These are phyloP conservation scores for Suillus plorans DNA, from an alignment of 768 basidiomycete species.

Conservation along the genomic window DNA sequence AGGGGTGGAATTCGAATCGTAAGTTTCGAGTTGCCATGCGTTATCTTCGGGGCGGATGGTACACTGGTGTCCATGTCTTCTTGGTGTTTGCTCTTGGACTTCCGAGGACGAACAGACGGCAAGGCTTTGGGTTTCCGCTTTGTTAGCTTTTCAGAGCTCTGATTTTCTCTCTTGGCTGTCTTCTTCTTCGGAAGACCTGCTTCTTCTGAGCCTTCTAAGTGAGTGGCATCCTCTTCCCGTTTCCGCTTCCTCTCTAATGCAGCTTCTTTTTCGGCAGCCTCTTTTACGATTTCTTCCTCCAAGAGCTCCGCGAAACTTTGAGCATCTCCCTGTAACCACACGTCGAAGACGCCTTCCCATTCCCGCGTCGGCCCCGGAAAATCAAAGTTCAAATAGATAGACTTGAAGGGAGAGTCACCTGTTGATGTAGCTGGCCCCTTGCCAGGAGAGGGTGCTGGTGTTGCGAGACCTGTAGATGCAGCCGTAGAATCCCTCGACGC, in stretches of 20 bases:
- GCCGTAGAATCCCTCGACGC: constrained; percentile 33
- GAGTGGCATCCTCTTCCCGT: constrained; percentile 47
- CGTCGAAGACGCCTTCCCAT: constrained; percentile 90
- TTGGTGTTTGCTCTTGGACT: constrained; percentile 21
- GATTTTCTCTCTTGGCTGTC: constrained; percentile 22
- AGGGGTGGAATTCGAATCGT: background rate
- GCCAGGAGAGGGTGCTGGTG: constrained; percentile 51
- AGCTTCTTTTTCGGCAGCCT: constrained; percentile 52
- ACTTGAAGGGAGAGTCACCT: constrained; percentile 56
- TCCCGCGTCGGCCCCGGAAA: constrained; percentile 83
- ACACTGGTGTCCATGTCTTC: background rate
- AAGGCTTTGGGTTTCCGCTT: constrained; percentile 26
- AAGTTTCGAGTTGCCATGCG: background rate
- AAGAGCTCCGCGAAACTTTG: constrained; percentile 72
- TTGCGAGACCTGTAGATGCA: constrained; percentile 31
- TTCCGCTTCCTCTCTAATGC: constrained; percentile 55
- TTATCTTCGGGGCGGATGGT: background rate
- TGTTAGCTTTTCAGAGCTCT: constrained; percentile 15
- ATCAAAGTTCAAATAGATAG: constrained; percentile 84
- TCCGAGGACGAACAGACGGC: constrained; percentile 28
- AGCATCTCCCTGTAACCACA: constrained; percentile 86
- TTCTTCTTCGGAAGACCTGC: constrained; percentile 8
- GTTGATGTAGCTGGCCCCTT: constrained; percentile 35
- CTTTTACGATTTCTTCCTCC: constrained; percentile 56
- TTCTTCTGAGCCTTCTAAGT: constrained; percentile 7